Evolutionary conservation across 495 filamentous ascomycete genomes (phyloP), one percentile per base, ranked within the genome.

Genomic region (Hypoxylon subgilvum): DNA sequence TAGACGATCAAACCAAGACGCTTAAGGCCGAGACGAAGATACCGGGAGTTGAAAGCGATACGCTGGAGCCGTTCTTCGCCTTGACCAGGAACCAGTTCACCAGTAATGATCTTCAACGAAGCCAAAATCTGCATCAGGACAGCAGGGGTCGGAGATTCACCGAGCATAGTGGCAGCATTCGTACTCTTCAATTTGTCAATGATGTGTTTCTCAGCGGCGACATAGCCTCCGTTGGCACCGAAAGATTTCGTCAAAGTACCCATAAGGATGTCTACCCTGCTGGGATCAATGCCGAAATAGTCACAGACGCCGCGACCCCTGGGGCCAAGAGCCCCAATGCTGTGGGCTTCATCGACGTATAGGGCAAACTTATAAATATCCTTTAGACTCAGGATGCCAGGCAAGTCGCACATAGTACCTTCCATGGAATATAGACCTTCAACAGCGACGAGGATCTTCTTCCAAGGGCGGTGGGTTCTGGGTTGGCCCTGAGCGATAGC

Each of bases 391-490:
- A 98, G 72, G 32, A 98, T 72, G 52, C 89, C 90, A 10, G 93
- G 94, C 22, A 98, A 83, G 66, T 98, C 92, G 71, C 88, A 91
- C 92, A 98, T 97, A 36, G 92, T 96, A 23, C 94, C 94, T 74
- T 98, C 94, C 94, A 98, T 98, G 1, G 92, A 97, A 77, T 98
- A 98, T 0, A 98, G 83, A 53, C 94, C 94, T 70, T 98, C 94
- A 30, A 98, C 91, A 27, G 92, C 92, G 43, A 98, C 90, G 39
- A 98, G 76, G 54, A 98, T 97, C 82, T 96, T 97, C 81, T 92
- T 95, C 94, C 94, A 98, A 8, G 94, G 94, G 6, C 94, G 88
- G 69, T 98, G 94, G 14, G 93, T 97, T 53, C 94, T 87, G 21
- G 95, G 95, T 61, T 98, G 94, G 12, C 94, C 94, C 75, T 97